Conservation (phyloP, 257 asterid genomes). For the Solanum infundibuliforme region DNA sequence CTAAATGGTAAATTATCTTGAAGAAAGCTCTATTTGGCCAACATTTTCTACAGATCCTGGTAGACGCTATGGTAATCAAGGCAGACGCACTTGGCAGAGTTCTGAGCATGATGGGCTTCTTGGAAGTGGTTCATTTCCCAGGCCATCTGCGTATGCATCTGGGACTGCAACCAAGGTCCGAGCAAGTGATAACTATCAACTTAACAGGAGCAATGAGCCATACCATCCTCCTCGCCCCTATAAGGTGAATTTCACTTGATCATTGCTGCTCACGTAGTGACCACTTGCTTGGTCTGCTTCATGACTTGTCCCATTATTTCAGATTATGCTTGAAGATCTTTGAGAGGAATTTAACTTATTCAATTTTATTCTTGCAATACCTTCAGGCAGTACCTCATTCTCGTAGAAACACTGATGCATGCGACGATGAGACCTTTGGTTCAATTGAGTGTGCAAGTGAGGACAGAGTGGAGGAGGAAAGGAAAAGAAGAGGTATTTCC, state of each 20-base stretch:
- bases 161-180: slow-evolving; percentile 57
- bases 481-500: slow-evolving; percentile 73
- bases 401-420: slow-evolving; percentile 56
- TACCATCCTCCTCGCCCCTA: slow-evolving; percentile 99
- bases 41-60: slow-evolving; percentile 48
- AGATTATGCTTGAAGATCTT: background rate
- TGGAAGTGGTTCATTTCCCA: slow-evolving; percentile 94
- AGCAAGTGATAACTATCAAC: slow-evolving; percentile 50
- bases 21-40: background rate
- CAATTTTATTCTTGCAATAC: background rate
- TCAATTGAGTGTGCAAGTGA: slow-evolving; percentile 53
- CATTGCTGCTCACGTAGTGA: background rate
- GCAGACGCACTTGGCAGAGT: slow-evolving; percentile 75
- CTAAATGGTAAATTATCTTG: background rate
- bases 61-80: slow-evolving; percentile 44
- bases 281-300: background rate
- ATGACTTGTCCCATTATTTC: background rate
- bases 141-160: slow-evolving; percentile 57
- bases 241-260: slow-evolving; percentile 41
- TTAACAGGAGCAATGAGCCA: slow-evolving; percentile 65
- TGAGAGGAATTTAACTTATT: background rate
- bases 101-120: slow-evolving; percentile 96
- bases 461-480: slow-evolving; percentile 91
- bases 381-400: slow-evolving; percentile 66
- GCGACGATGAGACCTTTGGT: slow-evolving; percentile 88